Base-by-base conservation (phyloP, 257 asterid species). In the Cynanchum wilfordii region DNA sequence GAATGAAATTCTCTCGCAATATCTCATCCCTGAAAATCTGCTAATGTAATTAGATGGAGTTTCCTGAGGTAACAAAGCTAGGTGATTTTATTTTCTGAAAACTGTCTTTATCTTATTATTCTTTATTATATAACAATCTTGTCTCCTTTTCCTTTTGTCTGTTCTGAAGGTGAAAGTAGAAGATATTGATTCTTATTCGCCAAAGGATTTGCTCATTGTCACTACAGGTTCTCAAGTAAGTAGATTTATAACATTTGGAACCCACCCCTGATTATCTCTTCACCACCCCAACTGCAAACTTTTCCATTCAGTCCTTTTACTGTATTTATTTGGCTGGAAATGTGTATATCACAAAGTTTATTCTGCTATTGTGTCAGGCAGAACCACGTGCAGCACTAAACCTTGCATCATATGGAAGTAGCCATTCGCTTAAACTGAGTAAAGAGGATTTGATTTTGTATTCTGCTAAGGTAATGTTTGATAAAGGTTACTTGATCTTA, bases 191-290 rank as follows among this genome's bases (percentile, higher is more conserved):
- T 86, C 94, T 75, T 95, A 92, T 84, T 89, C 98, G 58, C 98
- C 99, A 19, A 90, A 90, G 83, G 99, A 95, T 85, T 85, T 95
- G 88, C 88, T 95, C 55, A 92, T 95, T 71, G 99, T 95, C 77
- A 95, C 99, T 68, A 95, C 99, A 73, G 99, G 99, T 72, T 95
- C 99, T 81, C 99, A 95, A 90, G 99, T 92, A 88, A 84, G 93
- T 75, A 64, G 27, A 52, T 13, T 57, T 36, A 50, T 33, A 51
- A 66, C 20, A 66, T 76, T 72, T 38, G 82, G 24, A 50, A 33
- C 13, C 72, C 19, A 8, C 6, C 4, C 22, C n/a, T 68, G 40
- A 24, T 3, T 0, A 5, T 33, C 38, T 33, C 52, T 33, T 30
- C 10, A 8, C 27, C 22, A 56, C 33, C 27, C 27, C 59, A 22